phyloP scores from a whole-genome alignment of 345 rosid species.

The Geranium rotundifolium region DNA sequence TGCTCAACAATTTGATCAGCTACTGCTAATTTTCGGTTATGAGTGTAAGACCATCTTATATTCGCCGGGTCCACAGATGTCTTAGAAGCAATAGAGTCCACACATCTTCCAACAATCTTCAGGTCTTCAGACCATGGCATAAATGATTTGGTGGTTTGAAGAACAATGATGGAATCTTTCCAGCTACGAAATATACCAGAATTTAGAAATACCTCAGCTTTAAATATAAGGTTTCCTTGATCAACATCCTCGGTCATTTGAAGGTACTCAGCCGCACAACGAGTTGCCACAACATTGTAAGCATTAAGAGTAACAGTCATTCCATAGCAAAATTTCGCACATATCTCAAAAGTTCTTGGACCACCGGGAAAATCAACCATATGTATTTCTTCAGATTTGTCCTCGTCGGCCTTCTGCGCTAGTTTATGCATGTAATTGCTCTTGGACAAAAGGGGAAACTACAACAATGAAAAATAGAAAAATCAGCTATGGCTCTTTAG shows the following conservation, averaged over 20 bases:
- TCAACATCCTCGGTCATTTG: constrained; percentile 88
- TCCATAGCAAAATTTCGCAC: constrained; percentile 94
- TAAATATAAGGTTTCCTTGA: constrained; percentile 65
- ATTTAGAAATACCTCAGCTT: constrained; percentile 76
- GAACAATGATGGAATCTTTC: constrained; percentile 92
- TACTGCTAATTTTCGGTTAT: constrained; percentile 54
- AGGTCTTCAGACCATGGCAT: constrained; percentile 84
- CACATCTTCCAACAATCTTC: constrained; percentile 72
- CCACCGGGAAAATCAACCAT: constrained; percentile 78
- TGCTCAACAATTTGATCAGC: constrained; percentile 38
- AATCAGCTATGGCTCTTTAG: not conserved
- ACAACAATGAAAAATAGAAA: constrained; percentile 15
- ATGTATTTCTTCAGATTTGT: constrained; percentile 42
- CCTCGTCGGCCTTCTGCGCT: constrained; percentile 38
- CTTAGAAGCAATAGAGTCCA: constrained; percentile 80
- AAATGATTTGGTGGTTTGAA: constrained; percentile 69
- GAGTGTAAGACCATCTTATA: constrained; percentile 80
- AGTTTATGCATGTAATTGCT: constrained; percentile 61
- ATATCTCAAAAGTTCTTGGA: constrained; percentile 74
- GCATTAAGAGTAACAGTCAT: constrained; percentile 81
- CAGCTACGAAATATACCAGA: constrained; percentile 80
- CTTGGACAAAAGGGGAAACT: constrained; percentile 93
- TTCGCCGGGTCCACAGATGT: constrained; percentile 59
- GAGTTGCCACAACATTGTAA: constrained; percentile 68
- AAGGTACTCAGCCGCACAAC: constrained; percentile 88